Evolutionary conservation across 2,329 filamentous ascomycete genomes (phyloP).

Genomic region (Phaeosphaeriaceae sp.): DNA sequence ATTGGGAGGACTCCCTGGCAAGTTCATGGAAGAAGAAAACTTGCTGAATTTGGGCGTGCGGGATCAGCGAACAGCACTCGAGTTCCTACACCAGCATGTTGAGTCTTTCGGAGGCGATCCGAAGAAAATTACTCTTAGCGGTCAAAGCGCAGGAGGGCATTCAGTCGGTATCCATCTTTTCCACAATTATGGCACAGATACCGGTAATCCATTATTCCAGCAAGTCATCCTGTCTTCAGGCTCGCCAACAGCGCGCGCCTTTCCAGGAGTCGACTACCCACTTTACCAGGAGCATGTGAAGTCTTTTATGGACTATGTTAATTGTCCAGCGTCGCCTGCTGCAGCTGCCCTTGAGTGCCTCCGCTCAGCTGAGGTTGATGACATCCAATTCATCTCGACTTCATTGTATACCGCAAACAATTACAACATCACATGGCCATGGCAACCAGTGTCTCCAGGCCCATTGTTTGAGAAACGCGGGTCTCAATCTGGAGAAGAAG

Average conservation of each 20-base stretch:
- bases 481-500: slow-evolving; percentile 44
- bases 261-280: slow-evolving; percentile 40
- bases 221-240: slow-evolving; percentile 44
- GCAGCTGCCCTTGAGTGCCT: slow-evolving; percentile 49
- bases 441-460: slow-evolving; percentile 56
- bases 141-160: slow-evolving; percentile 50
- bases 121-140: slow-evolving; percentile 48
- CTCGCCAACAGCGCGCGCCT: slow-evolving; percentile 44
- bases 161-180: slow-evolving; percentile 46
- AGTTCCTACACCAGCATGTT: slow-evolving; percentile 52
- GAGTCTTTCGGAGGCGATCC: slow-evolving; percentile 48
- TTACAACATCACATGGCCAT: slow-evolving; percentile 56
- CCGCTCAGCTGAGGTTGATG: slow-evolving; percentile 43
- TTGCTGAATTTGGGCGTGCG: slow-evolving; percentile 43
- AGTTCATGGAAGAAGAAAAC: slow-evolving; percentile 42
- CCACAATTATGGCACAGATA: slow-evolving; percentile 44
- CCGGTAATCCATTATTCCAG: slow-evolving; percentile 39
- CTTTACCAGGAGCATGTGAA: slow-evolving; percentile 39
- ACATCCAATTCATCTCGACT: slow-evolving; percentile 50
- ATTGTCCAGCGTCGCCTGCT: slow-evolving; percentile 32
- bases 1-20: slow-evolving; percentile 41
- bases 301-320: slow-evolving; percentile 38
- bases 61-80: slow-evolving; percentile 39
- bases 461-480: slow-evolving; percentile 56
- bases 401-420: slow-evolving; percentile 49